Evolutionary conservation across 768 basidiomycete genomes (phyloP).

Genomic region (Phaeolepiota aurea): DNA sequence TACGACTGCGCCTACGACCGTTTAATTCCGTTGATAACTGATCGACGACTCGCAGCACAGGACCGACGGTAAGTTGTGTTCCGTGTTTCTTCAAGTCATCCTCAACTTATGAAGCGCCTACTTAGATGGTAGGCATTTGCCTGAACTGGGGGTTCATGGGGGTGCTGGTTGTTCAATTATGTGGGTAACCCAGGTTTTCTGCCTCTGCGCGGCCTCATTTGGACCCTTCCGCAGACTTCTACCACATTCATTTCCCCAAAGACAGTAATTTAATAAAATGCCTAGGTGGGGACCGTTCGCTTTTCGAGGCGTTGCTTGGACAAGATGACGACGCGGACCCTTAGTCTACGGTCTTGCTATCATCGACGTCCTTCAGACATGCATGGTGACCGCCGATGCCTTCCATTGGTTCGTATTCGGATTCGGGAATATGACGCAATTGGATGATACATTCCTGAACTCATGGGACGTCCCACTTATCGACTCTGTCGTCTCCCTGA

Average conservation of each 20-base stretch:
- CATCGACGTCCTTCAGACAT: slow-evolving; percentile 12
- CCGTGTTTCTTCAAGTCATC: too few species aligned
- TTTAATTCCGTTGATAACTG: too few species aligned
- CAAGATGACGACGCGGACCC: background rate
- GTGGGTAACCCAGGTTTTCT: background rate
- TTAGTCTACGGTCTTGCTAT: slow-evolving; percentile 12
- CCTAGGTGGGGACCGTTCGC: background rate
- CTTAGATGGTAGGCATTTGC: background rate
- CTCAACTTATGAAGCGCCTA: background rate
- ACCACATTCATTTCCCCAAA: background rate
- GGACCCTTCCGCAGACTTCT: background rate
- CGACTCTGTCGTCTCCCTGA: slow-evolving; percentile 10
- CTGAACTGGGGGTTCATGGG: background rate
- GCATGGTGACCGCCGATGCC: slow-evolving; percentile 12
- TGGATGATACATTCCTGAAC: slow-evolving; percentile 10
- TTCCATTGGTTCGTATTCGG: slow-evolving; percentile 17
- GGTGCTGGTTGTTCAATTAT: background rate
- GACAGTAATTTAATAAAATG: background rate
- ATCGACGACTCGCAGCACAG: too few species aligned
- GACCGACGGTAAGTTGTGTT: too few species aligned
- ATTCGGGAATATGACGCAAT: slow-evolving; percentile 7
- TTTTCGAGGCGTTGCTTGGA: background rate
- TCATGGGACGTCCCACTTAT: slow-evolving; percentile 13
- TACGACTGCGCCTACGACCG: too few species aligned
- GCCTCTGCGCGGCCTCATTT: background rate